Base-by-base conservation (phyloP, 1,284 basidiomycete genomes). In the Cutaneotrichosporon dermatis region DNA sequence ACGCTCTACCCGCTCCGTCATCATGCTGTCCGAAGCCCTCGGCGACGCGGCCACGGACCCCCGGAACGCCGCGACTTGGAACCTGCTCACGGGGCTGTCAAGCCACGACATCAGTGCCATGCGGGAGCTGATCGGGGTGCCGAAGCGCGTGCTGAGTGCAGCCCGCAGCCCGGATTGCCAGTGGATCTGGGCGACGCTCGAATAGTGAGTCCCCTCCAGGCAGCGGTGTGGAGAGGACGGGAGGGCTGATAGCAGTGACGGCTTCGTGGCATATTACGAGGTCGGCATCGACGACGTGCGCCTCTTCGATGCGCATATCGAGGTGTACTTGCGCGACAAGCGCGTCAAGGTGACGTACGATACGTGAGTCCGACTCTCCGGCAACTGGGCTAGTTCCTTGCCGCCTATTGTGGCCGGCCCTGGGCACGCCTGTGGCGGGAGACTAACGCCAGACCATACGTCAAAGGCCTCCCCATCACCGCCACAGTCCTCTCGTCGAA, bases 271-370 rank as follows among this genome's bases (percentile, higher is more conserved):
- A 10, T 68, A 71, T 57, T 76, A 72, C 61, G 76, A 76, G 65
- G 51, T 53, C 12, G 75, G 68, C 0, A 76, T 79, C 33, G 78
- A 79, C 61, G 51, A 74, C 9, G 78, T 80, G 1, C 73, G 71
- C 11, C 60, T 75, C 2, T 80, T 81, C 60, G 80, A 81, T 54
- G 76, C 78, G 2, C 76, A 76, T 56, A 72, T 80, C 60, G 80
- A 81, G 61, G 75, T 80, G 9, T 76, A 75, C 56, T 76, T 75
- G 7, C 69, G 71, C 35, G 72, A 77, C 42, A 72, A 77, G 50
- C 63, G 79, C 7, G 64, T 80, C 54, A 75, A 77, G 53, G 73
- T 81, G 37, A 67, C 71, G 11, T 79, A 76, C 60, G 76, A 79
- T 58, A 77, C 77, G 72, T 76, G 55, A 68, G n/a, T n/a, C n/a